Percentiles rank a stretch among this genome's conserved stretches.
These are phyloP conservation scores for Mrakia frigida DNA, from an alignment of 768 basidiomycete genomes.

Conservation along the genomic window DNA sequence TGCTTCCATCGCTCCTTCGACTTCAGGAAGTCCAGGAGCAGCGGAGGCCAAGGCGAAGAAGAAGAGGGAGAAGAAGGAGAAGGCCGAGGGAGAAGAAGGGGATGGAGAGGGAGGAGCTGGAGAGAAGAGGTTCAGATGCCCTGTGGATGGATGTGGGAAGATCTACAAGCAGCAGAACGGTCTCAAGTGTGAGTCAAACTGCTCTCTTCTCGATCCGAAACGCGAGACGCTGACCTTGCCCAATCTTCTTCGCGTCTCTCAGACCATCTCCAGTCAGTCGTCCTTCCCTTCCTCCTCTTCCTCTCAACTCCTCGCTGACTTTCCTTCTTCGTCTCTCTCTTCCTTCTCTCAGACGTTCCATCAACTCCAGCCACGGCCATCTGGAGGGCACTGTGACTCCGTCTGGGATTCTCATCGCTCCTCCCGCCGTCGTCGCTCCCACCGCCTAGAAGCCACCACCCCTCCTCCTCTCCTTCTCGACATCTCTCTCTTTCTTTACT, in stretches of 20 bases:
- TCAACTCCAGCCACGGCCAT: constrained; percentile 33
- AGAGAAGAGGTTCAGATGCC: constrained; percentile 69
- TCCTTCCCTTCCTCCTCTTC: neutral
- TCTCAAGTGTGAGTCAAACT: constrained; percentile 37
- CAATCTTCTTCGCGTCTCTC: neutral
- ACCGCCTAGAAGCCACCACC: neutral
- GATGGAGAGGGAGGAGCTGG: constrained; percentile 33
- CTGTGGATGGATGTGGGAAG: constrained; percentile 43
- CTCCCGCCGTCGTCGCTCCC: neutral
- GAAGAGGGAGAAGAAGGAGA: constrained; percentile 29
- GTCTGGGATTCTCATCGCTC: constrained; percentile 15
- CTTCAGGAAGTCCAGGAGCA: neutral
- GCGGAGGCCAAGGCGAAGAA: constrained; percentile 5
- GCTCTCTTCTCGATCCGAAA: too few relatives aligned
- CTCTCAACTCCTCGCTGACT: neutral
- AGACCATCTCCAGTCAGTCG: constrained; percentile 30
- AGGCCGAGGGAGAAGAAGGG: constrained; percentile 17
- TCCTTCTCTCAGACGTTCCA: constrained; percentile 17
- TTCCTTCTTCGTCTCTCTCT: neutral
- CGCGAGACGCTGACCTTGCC: too few relatives aligned
- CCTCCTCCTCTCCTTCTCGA: neutral
- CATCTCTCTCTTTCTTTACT: neutral
- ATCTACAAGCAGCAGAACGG: constrained; percentile 45
- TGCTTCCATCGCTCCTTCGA: too few relatives aligned
- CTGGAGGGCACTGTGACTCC: constrained; percentile 23